Conservation (phyloP, 495 filamentous ascomycete genomes). For the Cercophora scortea region DNA sequence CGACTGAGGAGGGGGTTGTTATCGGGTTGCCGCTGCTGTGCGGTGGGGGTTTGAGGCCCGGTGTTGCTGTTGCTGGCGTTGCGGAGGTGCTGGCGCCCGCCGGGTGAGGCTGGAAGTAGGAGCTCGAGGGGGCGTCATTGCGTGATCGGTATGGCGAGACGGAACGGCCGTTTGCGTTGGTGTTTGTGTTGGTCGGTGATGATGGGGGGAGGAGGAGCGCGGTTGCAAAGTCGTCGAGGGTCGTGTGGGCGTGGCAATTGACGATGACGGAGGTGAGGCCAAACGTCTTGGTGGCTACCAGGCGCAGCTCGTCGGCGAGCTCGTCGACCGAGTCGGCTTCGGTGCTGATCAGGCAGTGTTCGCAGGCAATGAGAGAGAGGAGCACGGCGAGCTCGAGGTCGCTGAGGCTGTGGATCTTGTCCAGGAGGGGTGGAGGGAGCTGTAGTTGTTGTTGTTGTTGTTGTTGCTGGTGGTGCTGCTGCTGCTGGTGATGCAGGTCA, state of each 20-base stretch:
- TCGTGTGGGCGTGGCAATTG: slow-evolving; percentile 62
- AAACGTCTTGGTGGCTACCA: slow-evolving; percentile 65
- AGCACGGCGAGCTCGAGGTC: slow-evolving; percentile 85
- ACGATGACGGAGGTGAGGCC: slow-evolving; percentile 58
- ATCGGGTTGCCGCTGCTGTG: background rate
- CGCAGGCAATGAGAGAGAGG: slow-evolving; percentile 65
- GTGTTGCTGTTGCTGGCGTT: background rate
- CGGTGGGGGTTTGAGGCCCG: background rate
- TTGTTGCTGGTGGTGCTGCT: background rate
- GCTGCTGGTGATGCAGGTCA: no score
- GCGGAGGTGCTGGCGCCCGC: background rate
- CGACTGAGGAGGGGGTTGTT: background rate
- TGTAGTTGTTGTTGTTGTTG: slow-evolving; percentile 24
- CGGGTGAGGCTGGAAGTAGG: slow-evolving; percentile 13
- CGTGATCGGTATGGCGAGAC: slow-evolving; percentile 26
- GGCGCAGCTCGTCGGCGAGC: slow-evolving; percentile 61
- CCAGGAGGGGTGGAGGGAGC: slow-evolving; percentile 34
- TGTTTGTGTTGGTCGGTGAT: slow-evolving; percentile 4
- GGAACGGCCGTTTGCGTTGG: slow-evolving; percentile 10
- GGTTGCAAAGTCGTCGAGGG: slow-evolving; percentile 70
- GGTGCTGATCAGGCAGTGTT: slow-evolving; percentile 84
- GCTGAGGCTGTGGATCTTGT: slow-evolving; percentile 64
- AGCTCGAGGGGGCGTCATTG: slow-evolving; percentile 5
- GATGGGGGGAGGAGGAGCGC: slow-evolving; percentile 49
- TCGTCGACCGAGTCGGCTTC: slow-evolving; percentile 52